These are phyloP conservation scores for Zizania latifolia DNA, from an alignment of 176 grass and related monocot genomes.

Conservation along the genomic window DNA sequence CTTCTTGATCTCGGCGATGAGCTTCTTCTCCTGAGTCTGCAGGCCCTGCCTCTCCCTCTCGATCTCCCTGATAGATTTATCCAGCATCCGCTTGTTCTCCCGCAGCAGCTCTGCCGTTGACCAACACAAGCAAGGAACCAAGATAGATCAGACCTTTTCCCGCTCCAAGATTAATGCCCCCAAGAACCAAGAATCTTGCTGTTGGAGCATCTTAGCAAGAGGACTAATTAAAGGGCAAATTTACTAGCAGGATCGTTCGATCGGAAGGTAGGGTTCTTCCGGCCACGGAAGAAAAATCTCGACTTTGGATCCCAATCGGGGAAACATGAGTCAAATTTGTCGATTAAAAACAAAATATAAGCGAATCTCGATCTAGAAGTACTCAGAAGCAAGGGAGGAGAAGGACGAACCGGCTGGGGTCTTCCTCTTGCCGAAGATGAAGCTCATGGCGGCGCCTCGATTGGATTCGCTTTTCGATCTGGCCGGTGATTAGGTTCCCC, in stretches of 20 bases:
- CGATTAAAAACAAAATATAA: neutral
- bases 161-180: too few relatives aligned
- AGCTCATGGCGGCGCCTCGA: slow-evolving; percentile 53
- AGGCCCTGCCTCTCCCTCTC: slow-evolving; percentile 78
- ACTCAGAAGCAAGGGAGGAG: neutral
- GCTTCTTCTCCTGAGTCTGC: slow-evolving; percentile 72
- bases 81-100: slow-evolving; percentile 80
- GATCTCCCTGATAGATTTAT: slow-evolving; percentile 66
- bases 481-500: neutral
- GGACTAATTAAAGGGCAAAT: neutral
- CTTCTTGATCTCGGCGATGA: slow-evolving; percentile 74
- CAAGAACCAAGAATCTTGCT: too few relatives aligned
- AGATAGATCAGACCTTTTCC: neutral
- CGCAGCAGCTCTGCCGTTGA: slow-evolving; percentile 56
- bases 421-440: slow-evolving; percentile 87
- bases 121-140: slow-evolving; percentile 13
- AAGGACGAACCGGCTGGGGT: slow-evolving; percentile 50
- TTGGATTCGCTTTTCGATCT: neutral
- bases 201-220: neutral
- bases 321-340: neutral
- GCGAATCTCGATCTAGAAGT: too few relatives aligned
- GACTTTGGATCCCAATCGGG: neutral
- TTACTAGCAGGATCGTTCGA: neutral
- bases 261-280: neutral
- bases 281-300: neutral